These are phyloP conservation scores for Daldinia eschscholtzii DNA, from an alignment of 2,329 filamentous ascomycete genomes.

Conservation along the genomic window DNA sequence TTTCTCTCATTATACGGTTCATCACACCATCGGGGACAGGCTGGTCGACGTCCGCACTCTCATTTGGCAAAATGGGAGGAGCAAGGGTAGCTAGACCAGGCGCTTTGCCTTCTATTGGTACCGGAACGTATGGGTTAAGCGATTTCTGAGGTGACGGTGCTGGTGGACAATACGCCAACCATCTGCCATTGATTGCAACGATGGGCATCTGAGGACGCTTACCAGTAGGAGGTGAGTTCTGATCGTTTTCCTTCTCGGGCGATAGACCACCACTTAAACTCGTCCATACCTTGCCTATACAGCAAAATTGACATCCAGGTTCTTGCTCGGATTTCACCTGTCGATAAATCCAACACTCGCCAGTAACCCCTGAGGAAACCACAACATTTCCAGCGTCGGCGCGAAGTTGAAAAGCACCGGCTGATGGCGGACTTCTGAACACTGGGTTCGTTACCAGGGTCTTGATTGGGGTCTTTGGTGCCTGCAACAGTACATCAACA, in stretches of 20 bases:
- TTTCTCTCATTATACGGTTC: conserved; percentile 82
- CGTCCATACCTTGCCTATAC: conserved; percentile 93
- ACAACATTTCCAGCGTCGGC: conserved; percentile 79
- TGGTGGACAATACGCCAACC: conserved; percentile 82
- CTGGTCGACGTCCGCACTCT: conserved; percentile 78
- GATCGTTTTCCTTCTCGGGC: conserved; percentile 61
- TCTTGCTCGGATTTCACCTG: conserved; percentile 62
- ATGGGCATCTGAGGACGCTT: conserved; percentile 71
- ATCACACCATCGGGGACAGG: conserved; percentile 78
- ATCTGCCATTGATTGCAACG: conserved; percentile 76
- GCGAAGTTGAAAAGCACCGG: conserved; percentile 79
- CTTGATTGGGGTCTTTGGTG: conserved; percentile 71
- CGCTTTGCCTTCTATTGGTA: conserved; percentile 67
- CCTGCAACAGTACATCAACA: conserved; percentile 79
- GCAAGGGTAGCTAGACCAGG: conserved; percentile 71
- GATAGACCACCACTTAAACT: conserved; percentile 72
- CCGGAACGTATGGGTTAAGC: conserved; percentile 73
- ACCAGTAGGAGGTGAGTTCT: conserved; percentile 55
- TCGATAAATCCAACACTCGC: conserved; percentile 85
- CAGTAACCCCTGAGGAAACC: conserved; percentile 83
- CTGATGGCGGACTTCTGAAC: conserved; percentile 76
- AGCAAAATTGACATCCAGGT: conserved; percentile 65
- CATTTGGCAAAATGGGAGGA: conserved; percentile 75
- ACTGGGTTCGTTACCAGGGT: conserved; percentile 71
- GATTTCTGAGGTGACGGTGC: conserved; percentile 77